These are phyloP conservation scores for Shiraia bambusicola DNA, from an alignment of 2,329 filamentous ascomycete species.

Conservation along the genomic window DNA sequence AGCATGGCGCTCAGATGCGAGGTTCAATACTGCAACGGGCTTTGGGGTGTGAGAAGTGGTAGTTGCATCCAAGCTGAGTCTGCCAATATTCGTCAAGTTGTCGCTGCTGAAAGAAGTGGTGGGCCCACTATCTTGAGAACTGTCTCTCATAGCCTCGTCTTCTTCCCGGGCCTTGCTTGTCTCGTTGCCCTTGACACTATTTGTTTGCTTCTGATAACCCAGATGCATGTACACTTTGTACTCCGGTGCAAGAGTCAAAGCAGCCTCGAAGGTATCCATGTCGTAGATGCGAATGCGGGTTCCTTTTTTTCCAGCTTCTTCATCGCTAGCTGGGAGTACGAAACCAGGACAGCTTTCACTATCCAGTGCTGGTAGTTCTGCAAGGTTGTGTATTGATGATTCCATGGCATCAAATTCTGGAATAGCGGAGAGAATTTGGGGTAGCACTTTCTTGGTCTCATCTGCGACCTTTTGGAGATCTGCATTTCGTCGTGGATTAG, in stretches of 20 bases:
- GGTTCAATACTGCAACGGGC: constrained; percentile 64
- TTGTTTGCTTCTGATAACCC: neutral
- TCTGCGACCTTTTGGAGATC: constrained; percentile 26
- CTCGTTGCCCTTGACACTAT: neutral
- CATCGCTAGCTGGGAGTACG: constrained; percentile 13
- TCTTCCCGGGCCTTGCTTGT: neutral
- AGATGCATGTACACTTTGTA: constrained; percentile 17
- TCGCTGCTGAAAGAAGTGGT: neutral
- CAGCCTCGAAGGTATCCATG: constrained; percentile 39
- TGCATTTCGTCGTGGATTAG: constrained; percentile 22
- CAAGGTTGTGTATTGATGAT: constrained; percentile 21
- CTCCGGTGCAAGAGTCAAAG: constrained; percentile 26
- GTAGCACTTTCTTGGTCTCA: constrained; percentile 29
- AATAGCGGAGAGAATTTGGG: constrained; percentile 20
- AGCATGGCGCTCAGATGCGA: constrained; percentile 59
- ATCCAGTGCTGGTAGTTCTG: constrained; percentile 18
- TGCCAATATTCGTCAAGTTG: too few relatives aligned
- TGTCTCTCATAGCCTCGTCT: constrained; percentile 3
- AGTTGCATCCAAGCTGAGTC: neutral
- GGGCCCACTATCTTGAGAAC: neutral
- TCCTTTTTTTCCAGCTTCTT: constrained; percentile 19
- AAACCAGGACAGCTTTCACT: constrained; percentile 25
- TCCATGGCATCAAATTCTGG: constrained; percentile 18
- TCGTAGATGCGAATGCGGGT: constrained; percentile 35
- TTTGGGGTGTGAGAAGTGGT: constrained; percentile 8